Evolutionary conservation across 768 basidiomycete species (phyloP), one percentile per base, ranked within the genome.

Genomic region (Suillus occidentalis): DNA sequence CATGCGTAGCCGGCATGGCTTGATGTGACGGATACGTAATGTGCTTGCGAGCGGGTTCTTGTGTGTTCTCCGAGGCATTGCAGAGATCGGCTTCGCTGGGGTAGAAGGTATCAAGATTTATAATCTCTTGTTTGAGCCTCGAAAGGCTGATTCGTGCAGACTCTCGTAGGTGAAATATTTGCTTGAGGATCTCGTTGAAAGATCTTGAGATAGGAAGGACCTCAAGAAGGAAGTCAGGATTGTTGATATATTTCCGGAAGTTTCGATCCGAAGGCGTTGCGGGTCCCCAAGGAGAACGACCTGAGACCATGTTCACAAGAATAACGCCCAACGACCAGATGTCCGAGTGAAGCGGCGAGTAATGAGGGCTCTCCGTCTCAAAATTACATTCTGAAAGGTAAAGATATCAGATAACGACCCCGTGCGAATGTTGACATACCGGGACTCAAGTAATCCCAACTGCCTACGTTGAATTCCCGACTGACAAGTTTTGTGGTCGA

Each of bases 291-390:
- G 91, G 91, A 69, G 87, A 88, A 57, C 57, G 70, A 16, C 89
- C 89, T 62, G 88, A 88, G 56, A 91, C 86, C 78, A 97, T 85
- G 76, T 94, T 95, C 67, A 90, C 83, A 62, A 97, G 83, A 67
- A 97, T 90, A 66, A 97, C 83, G 25, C 89, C 90, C 31, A 91
- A 76, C 9, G 90, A 82, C 90, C 90, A 91, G 64, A 90, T 82
- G 68, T 91, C 89, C 2, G 63, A 79, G 42, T 77, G 67, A 50
- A 68, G 65, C 7, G 73, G 63, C 37, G 66, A 74, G 64, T 57
- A 60, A 20, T 59, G 36, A 25, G 63, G 50, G 22, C 64, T 73
- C 62, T 81, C 71, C 59, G 80, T 69, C 39, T 83, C 79, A 47
- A 77, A 72, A 18, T 82, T 79, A 68, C 87, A 88, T 75, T 90